Evolutionary conservation across 139 green algal genomes (phyloP), one percentile per base, ranked within the genome.

Genomic region (Haematococcus lacustris): DNA sequence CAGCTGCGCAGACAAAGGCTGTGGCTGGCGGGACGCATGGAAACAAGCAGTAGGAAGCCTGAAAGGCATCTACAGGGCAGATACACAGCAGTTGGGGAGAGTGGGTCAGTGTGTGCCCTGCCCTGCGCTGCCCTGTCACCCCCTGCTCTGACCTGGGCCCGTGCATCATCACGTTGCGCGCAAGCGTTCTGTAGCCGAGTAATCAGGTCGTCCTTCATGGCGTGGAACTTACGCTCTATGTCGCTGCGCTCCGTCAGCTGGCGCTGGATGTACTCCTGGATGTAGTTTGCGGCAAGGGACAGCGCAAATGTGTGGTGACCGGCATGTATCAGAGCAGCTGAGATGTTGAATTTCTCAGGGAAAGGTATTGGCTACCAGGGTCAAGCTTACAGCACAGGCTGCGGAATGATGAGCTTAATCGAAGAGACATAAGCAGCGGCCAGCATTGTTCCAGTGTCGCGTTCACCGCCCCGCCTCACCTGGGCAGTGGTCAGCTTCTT

Each of bases 141-240:
- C 9, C 3, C 5, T 5, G 30, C 6, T 26, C 61, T 26, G 37
- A 90, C 85, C 83, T 92, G 85, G 65, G 89, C 91, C 7, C 90
- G 84, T 7, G 91, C 92, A 51, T 90, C 88, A 71, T 97, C 88
- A 32, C 91, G 81, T 83, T 96, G 91, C 37, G 79, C 74, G 73
- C 92, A 83, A 1, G 91, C 92, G 73, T 97, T 97, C 80, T 92
- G 88, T 80, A 97, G 85, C 38, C 86, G 84, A 65, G 66, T 80
- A 71, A 90, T 90, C n/a, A 89, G 70, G 78, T 89, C 85, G 21
- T 87, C 75, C 75, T 87, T 87, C 83, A 89, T 89, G 37, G 70
- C 78, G 66, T 89, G 80, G 80, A 89, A 86, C 70, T 87, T 78
- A 71, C 86, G 84, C 39, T 91, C 86, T 37, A 87, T 83, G 38